Conservation (phyloP, 2,329 filamentous ascomycete genomes). For the Exserohilum turcica region DNA sequence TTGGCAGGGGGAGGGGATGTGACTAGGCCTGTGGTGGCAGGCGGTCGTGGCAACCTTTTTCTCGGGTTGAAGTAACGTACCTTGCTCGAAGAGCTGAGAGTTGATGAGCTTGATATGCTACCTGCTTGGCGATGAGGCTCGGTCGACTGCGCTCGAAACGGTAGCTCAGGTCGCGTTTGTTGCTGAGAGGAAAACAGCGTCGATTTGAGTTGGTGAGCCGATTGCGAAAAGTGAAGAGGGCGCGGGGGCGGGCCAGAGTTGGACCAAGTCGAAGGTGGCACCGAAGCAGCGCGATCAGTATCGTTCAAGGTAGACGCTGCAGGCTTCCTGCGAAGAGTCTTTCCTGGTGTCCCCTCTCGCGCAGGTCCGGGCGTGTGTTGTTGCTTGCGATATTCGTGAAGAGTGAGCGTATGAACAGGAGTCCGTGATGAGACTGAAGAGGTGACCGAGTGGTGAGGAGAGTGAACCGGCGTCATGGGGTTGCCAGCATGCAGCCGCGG, state of each 20-base stretch:
- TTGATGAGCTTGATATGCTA: constrained; percentile 23
- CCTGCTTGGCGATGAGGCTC: constrained; percentile 28
- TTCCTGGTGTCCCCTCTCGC: constrained; percentile 35
- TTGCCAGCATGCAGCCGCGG: constrained; percentile 21
- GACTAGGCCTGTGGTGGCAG: constrained; percentile 19
- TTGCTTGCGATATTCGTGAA: constrained; percentile 50
- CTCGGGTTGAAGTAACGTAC: constrained; percentile 41
- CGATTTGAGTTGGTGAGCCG: constrained; percentile 33
- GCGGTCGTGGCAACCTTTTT: constrained; percentile 44
- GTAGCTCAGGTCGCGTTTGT: constrained; percentile 20
- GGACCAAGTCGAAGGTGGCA: constrained; percentile 15
- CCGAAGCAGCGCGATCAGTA: constrained; percentile 35
- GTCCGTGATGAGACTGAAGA: constrained; percentile 41
- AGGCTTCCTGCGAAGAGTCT: constrained; percentile 45
- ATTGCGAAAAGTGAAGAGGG: constrained; percentile 38
- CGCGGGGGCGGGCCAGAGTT: constrained; percentile 21
- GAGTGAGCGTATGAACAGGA: constrained; percentile 42
- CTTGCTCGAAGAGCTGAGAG: constrained; percentile 22
- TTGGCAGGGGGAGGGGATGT: constrained; percentile 16
- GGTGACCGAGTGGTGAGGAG: constrained; percentile 44
- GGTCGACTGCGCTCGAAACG: constrained; percentile 37
- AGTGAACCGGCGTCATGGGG: constrained; percentile 45
- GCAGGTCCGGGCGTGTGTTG: constrained; percentile 39
- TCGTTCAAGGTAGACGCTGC: constrained; percentile 41
- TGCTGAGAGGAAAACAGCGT: constrained; percentile 27